phyloP scores from a whole-genome alignment of 1,139 yeast species.

The Sugiyamaella pinicola region DNA sequence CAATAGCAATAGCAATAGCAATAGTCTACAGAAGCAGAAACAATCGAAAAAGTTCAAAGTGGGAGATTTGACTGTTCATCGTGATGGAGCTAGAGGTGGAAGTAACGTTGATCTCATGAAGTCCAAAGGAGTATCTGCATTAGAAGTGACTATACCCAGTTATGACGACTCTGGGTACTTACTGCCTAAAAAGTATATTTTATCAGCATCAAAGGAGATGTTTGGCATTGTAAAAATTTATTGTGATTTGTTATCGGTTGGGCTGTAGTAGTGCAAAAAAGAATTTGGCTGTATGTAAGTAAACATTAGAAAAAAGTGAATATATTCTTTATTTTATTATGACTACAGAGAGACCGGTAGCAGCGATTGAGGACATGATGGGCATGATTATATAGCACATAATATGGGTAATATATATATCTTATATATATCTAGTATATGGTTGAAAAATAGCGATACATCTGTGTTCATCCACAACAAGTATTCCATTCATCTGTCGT shows the following conservation, averaged over 20 bases:
- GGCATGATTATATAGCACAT: no score
- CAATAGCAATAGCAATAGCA: not conserved
- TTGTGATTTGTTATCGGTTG: constrained; percentile 12
- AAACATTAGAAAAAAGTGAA: no score
- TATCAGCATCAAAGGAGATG: constrained; percentile 76
- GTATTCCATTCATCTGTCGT: no score
- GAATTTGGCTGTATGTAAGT: no score
- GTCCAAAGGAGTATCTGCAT: constrained; percentile 53
- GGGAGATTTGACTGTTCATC: constrained; percentile 58
- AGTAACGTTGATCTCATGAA: constrained; percentile 77
- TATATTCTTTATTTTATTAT: no score
- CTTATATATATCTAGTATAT: no score
- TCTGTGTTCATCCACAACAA: no score
- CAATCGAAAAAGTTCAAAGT: not conserved
- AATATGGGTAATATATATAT: no score
- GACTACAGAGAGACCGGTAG: no score
- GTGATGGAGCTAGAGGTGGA: constrained; percentile 68
- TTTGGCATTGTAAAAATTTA: constrained; percentile 44
- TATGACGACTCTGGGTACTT: constrained; percentile 83
- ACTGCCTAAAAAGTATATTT: constrained; percentile 68
- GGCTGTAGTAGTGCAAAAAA: not conserved
- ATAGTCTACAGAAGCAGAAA: not conserved
- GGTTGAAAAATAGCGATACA: no score
- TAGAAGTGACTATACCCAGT: constrained; percentile 59
- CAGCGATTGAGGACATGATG: no score